Base-by-base conservation (phyloP, 371 early-diverging fungal species). In the Nematocida minor region DNA sequence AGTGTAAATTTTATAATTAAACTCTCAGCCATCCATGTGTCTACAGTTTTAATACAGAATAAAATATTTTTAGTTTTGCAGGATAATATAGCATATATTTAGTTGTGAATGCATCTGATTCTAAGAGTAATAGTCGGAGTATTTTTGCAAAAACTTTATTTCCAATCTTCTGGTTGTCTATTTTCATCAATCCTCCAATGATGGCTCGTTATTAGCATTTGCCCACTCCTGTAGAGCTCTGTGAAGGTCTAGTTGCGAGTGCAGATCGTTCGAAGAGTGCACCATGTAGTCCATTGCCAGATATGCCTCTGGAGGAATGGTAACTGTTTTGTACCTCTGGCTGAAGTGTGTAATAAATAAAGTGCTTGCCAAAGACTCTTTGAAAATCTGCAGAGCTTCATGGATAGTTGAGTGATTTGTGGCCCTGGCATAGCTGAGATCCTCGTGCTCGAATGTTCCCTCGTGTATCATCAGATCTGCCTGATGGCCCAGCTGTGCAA, bases 281-380 rank as follows among this genome's bases (percentile, higher is more conserved):
- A 64, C 71, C 31, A 71, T 18, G 38, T 48, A 71, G 47, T 71
- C 71, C 31, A 71, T 20, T 0, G 51, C 71, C 2, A 60, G 16
- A 9, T 32, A n/a, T 0, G 36, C 32, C 4, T 42, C 40, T 14
- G 42, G 46, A 11, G 69, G 60, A 36, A 60, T 20, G 18, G 31
- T 22, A n/a, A 68, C 46, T 22, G 62, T 29, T 34, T 74, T 90
- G 85, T 95, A 95, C 27, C 97, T 88, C 84, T 96, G 95, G 82
- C 94, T 93, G 80, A 96, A 96, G 83, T 98, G 99, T 60, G 96
- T 98, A 66, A 98, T 84, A 42, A 97, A 80, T 2, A 92, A 87
- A 60, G 84, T 87, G 71, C 89, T 87, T 44, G 94, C 93, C 22
- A 89, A 86, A 91, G 94, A 89, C 25, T 90, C 74, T 84, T 87